Evolutionary conservation across 164 flowering plant species (phyloP).

Genomic region (Echeveria elegans): DNA sequence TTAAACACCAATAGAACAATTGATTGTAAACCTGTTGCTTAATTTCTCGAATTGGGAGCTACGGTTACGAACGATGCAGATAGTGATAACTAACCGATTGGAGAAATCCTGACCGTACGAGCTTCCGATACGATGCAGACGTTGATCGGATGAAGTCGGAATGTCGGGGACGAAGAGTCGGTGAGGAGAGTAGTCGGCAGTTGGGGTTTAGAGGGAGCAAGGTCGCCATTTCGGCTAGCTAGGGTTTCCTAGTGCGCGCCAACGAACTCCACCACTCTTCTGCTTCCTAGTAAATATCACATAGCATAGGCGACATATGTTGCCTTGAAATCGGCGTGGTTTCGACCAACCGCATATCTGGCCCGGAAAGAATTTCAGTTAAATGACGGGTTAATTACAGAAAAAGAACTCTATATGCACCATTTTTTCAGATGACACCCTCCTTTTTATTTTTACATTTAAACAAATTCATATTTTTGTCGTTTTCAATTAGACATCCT

Average conservation of each 20-base stretch:
- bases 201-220: constrained; percentile 10
- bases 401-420: too few relatives aligned
- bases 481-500: too few relatives aligned
- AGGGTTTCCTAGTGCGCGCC: background rate
- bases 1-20: background rate
- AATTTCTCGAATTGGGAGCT: background rate
- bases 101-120: background rate
- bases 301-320: too few relatives aligned
- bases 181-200: constrained; percentile 12
- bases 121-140: background rate
- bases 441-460: too few relatives aligned
- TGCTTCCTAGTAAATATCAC: too few relatives aligned
- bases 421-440: too few relatives aligned
- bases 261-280: background rate
- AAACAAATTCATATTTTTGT: too few relatives aligned
- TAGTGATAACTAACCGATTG: constrained; percentile 1
- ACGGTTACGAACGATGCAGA: too few relatives aligned
- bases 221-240: constrained; percentile 20
- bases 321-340: too few relatives aligned
- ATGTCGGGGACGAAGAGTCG: constrained; percentile 6
- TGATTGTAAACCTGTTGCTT: background rate
- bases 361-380: too few relatives aligned
- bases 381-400: too few relatives aligned
- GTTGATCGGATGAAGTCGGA: constrained; percentile 7
- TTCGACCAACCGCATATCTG: too few relatives aligned